A percentile compares a stretch with the other conserved stretches of the same genome.
Conservation (phyloP, 768 basidiomycete genomes). For the Coprinopsis strossmayeri region DNA sequence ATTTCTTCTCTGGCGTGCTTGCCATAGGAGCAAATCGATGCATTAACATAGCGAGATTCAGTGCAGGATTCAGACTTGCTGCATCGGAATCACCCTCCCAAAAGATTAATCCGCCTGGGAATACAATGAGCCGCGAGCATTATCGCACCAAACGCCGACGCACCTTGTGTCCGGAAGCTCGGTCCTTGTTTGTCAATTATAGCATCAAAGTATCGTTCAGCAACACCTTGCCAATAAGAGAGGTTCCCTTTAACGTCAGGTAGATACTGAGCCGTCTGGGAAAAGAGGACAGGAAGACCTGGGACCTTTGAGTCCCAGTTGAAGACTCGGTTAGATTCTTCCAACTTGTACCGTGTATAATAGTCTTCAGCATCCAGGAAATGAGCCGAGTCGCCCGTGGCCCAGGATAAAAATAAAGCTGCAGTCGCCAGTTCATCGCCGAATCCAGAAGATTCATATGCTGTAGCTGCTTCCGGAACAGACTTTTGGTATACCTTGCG, state of each 20-base stretch:
- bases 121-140: slow-evolving; percentile 49
- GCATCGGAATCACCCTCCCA: slow-evolving; percentile 80
- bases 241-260: slow-evolving; percentile 49
- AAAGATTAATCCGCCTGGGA: slow-evolving; percentile 69
- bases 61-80: slow-evolving; percentile 77
- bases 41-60: slow-evolving; percentile 83
- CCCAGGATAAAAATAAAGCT: slow-evolving; percentile 69
- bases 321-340: slow-evolving; percentile 51
- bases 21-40: slow-evolving; percentile 71
- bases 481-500: slow-evolving; percentile 62
- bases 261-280: slow-evolving; percentile 61
- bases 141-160: slow-evolving; percentile 31
- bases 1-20: slow-evolving; percentile 48
- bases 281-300: slow-evolving; percentile 67
- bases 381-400: slow-evolving; percentile 51
- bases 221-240: slow-evolving; percentile 58
- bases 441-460: slow-evolving; percentile 69
- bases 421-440: slow-evolving; percentile 72
- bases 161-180: neutral
- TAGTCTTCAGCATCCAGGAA: slow-evolving; percentile 60
- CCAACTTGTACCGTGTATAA: slow-evolving; percentile 52
- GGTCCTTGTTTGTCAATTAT: slow-evolving; percentile 48
- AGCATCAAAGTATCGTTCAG: slow-evolving; percentile 71
- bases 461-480: slow-evolving; percentile 53
- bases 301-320: slow-evolving; percentile 89